A percentile compares a stretch with the other conserved stretches of the same genome.
phyloP scores from a whole-genome alignment of 2,329 filamentous ascomycete species.

The Colletotrichum falcatum region DNA sequence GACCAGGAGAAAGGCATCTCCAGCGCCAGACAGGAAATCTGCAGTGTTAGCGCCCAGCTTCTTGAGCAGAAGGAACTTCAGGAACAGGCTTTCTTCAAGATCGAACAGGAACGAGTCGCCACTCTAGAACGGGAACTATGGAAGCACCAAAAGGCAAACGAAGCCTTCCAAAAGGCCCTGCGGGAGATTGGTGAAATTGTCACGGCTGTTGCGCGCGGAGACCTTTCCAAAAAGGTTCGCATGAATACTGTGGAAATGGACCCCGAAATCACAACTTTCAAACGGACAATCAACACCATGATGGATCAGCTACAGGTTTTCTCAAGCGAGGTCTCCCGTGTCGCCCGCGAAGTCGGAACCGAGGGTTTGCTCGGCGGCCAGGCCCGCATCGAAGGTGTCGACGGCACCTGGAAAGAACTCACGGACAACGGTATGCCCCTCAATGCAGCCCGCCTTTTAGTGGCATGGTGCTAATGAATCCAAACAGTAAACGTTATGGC shows the following conservation, averaged over 20 bases:
- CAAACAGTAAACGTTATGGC: constrained; percentile 82
- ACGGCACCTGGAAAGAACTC: constrained; percentile 97
- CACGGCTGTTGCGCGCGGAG: constrained; percentile 93
- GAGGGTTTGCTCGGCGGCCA: constrained; percentile 95
- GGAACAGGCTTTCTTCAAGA: constrained; percentile 82
- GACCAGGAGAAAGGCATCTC: constrained; percentile 94
- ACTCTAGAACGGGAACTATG: constrained; percentile 92
- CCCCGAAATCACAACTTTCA: constrained; percentile 97
- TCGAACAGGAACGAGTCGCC: constrained; percentile 89
- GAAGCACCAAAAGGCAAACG: constrained; percentile 98
- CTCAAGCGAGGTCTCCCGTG: constrained; percentile 93
- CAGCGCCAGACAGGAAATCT: constrained; percentile 86
- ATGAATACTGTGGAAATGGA: constrained; percentile 98
- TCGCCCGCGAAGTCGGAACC: constrained; percentile 95
- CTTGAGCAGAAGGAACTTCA: constrained; percentile 88
- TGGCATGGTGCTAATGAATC: neutral
- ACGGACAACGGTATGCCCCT: constrained; percentile 80
- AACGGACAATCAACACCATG: constrained; percentile 98
- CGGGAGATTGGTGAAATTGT: constrained; percentile 98
- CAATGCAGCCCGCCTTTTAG: neutral
- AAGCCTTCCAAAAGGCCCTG: constrained; percentile 97
- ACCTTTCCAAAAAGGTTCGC: constrained; percentile 95
- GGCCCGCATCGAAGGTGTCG: constrained; percentile 91
- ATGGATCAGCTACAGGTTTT: constrained; percentile 98
- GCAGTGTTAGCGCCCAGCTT: constrained; percentile 86